Base-by-base conservation (phyloP, 2,329 filamentous ascomycete genomes). In the Ramichloridium luteum region DNA sequence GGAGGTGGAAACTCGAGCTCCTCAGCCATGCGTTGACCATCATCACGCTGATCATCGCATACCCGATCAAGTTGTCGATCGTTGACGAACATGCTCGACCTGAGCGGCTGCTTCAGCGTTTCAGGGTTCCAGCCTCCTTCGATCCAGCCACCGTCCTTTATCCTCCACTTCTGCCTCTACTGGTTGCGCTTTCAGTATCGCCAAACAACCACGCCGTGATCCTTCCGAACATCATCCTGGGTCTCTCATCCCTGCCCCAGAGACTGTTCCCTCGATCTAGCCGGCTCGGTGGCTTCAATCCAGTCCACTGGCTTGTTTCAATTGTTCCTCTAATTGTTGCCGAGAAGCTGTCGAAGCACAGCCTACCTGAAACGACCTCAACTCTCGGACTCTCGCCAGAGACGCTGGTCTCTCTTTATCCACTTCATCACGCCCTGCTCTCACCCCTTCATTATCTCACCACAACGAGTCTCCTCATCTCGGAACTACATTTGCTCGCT, bases 111-210 rank as follows among this genome's bases (percentile, higher is more conserved):
- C 41, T 62, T 64, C 29, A 70, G 28, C 48, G 53, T 13, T 57
- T 76, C 46, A 65, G 67, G 25, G 62, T 93, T 22, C 84, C 85
- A 1, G 61, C 74, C 3, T 68, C 72, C n/a, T 93, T 94, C 56
- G 88, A 96, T 50, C 86, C 85, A 3, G 88, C 88, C 5, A 83
- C 86, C 8, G 66, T 93, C n/a, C 58, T 94, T 35, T 96, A 94
- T 52, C 88, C 88, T 12, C 70, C 79, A 4, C 58, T 77, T 2
- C 66, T 93, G 16, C 83, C 86, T 1, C 59, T 86, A 11, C 66
- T 86, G 27, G 78, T 90, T 16, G 76, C 85, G 1, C 62, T 90
- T 4, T 76, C 86, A 6, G 65, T 93, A 25, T 72, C 76, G 5
- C 64, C 68, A 30, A 67, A 70, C 29, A 73, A 72, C 27, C 64